Base-by-base conservation (phyloP, 352 stramenopile species). In the Phytopythium cucurbitacearum region DNA sequence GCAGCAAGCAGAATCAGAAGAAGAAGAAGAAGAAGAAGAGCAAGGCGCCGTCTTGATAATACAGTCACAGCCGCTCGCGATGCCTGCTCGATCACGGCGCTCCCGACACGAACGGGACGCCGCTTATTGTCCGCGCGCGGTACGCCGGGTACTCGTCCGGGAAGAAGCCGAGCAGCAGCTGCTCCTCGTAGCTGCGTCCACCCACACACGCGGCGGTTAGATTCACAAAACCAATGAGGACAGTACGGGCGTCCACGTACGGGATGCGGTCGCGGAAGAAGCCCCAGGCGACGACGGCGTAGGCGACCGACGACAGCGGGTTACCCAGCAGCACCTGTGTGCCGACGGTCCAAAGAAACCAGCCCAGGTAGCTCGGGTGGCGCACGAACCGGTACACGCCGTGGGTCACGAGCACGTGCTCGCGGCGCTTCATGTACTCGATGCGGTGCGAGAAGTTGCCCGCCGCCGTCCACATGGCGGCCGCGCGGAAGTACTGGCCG, bases 391-490 rank as follows among this genome's bases (percentile, higher is more conserved):
- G 80, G 65, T 98, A 98, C 42, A 97, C 69, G 59, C 90, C 90
- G 68, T 96, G 67, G 3, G 94, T 98, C 8, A 99, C 85, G 37
- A 99, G 64, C 45, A 90, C 59, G 62, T 99, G 96, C 60, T 97
- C 91, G 40, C 97, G 80, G 49, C 93, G 87, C 64, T 97, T 97
- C 51, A 84, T 66, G 51, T 88, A 86, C 76, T 98, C 91, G 67
- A 99, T 98, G 34, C 93, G 82, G 63, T 99, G 96, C 36, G 96
- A 97, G 60, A 99, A 99, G 61, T 97, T 98, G 67, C 83, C 84
- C 10, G 87, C 92, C 28, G 90, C 95, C 16, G 91, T 97, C 56
- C 78, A 83, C 91, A 99, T 98, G 8, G 96, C 93, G 11, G 76
- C 73, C 12, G 95, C 80, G 39, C 96, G 88, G 43, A 97, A 83